A percentile compares a stretch with the other conserved stretches of the same genome.
phyloP scores from a whole-genome alignment of 2,329 filamentous ascomycete genomes.

The Davidsoniella virescens region DNA sequence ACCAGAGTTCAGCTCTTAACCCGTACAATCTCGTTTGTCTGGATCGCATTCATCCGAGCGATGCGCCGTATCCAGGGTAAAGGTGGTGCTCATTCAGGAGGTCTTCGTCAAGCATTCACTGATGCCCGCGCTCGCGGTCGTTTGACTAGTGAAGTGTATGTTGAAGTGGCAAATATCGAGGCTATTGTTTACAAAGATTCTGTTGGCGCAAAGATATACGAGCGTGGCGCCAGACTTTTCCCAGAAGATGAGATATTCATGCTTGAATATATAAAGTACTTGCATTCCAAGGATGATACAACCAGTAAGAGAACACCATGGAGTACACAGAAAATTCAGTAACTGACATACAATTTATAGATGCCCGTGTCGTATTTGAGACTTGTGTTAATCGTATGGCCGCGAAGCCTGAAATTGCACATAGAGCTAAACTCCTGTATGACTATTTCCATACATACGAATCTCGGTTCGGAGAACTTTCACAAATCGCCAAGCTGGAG shows the following conservation, averaged over 20 bases:
- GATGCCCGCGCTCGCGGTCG: conserved; percentile 78
- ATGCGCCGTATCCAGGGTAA: conserved; percentile 91
- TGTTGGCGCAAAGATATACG: conserved; percentile 87
- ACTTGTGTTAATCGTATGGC: conserved; percentile 74
- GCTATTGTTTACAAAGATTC: conserved; percentile 91
- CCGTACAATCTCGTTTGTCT: conserved; percentile 76
- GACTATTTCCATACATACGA: conserved; percentile 91
- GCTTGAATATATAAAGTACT: conserved; percentile 87
- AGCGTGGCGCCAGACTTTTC: conserved; percentile 83
- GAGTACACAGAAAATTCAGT: conserved; percentile 13
- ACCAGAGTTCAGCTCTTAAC: conserved; percentile 62
- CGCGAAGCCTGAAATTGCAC: conserved; percentile 54
- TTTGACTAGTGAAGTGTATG: conserved; percentile 86
- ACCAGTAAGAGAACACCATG: conserved; percentile 50
- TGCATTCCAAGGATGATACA: conserved; percentile 81
- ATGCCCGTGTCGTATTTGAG: conserved; percentile 91
- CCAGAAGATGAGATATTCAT: conserved; percentile 88
- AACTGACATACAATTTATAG: conserved; percentile 27
- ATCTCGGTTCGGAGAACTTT: conserved; percentile 80
- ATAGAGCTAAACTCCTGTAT: conserved; percentile 72
- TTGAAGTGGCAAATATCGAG: conserved; percentile 82
- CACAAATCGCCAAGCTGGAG: conserved; percentile 81
- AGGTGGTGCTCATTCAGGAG: conserved; percentile 47
- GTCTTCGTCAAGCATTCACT: conserved; percentile 74
- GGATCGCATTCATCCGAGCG: conserved; percentile 86